These are phyloP conservation scores for Piloderma croceum DNA, from an alignment of 768 basidiomycete genomes.

Conservation along the genomic window DNA sequence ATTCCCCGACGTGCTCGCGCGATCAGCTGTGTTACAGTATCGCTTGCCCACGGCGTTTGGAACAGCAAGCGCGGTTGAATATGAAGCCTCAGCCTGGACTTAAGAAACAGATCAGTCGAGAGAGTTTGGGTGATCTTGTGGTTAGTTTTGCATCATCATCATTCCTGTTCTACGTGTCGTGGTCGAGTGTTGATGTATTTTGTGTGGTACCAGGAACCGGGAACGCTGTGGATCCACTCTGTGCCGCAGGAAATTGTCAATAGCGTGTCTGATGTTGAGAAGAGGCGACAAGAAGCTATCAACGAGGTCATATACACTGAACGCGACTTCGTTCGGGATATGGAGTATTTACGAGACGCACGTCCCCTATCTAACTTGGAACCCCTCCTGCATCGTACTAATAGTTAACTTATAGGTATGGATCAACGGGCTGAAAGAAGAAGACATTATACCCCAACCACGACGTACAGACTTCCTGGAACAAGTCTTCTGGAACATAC, in stretches of 20 bases:
- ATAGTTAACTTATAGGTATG: constrained; percentile 52
- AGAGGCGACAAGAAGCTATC: constrained; percentile 95
- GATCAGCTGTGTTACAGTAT: constrained; percentile 97
- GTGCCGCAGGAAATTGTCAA: constrained; percentile 93
- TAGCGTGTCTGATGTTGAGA: constrained; percentile 88
- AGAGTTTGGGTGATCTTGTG: constrained; percentile 75
- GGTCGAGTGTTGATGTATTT: constrained; percentile 6
- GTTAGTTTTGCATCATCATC: constrained; percentile 37
- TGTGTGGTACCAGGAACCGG: constrained; percentile 55
- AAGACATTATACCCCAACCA: constrained; percentile 66
- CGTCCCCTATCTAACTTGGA: constrained; percentile 22
- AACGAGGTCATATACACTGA: constrained; percentile 95
- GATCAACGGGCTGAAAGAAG: constrained; percentile 80
- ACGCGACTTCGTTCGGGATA: constrained; percentile 93
- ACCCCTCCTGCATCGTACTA: constrained; percentile 2
- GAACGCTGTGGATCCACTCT: constrained; percentile 92
- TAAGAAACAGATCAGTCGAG: constrained; percentile 74
- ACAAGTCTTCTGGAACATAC: constrained; percentile 98
- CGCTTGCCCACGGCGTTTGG: constrained; percentile 87
- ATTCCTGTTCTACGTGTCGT: not conserved
- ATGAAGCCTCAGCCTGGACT: constrained; percentile 91
- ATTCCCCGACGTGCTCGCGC: constrained; percentile 93
- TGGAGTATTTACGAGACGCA: constrained; percentile 96
- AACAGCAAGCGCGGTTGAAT: constrained; percentile 91
- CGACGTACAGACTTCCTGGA: constrained; percentile 81